phyloP scores from a whole-genome alignment of 73 alveolate species.

The Paramecium primaurelia region DNA sequence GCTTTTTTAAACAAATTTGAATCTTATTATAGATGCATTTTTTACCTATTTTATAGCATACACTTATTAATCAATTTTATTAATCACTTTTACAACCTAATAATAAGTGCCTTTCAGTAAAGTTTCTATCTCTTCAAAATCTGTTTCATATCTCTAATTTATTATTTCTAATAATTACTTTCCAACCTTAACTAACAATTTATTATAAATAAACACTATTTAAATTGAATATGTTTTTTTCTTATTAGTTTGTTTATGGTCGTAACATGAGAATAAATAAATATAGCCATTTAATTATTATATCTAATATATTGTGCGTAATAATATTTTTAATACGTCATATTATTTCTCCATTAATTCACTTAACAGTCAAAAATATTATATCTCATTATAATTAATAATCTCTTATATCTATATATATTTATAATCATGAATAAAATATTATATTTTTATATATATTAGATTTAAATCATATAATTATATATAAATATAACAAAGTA shows the following conservation, averaged over 20 bases:
- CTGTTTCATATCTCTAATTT: conserved; percentile 1
- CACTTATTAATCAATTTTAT: not conserved
- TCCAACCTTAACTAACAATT: conserved; percentile 21
- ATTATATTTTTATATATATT: too few species aligned
- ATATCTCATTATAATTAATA: not conserved
- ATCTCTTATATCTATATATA: too few species aligned
- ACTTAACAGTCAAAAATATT: not conserved
- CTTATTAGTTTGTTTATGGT: not conserved
- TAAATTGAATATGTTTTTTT: not conserved
- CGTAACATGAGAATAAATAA: not conserved
- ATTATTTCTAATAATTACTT: not conserved
- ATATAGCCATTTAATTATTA: not conserved
- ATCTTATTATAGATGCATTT: not conserved
- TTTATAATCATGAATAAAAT: too few species aligned
- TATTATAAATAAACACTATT: conserved; percentile 11
- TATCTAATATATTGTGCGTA: not conserved
- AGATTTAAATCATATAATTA: not conserved
- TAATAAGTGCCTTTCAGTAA: not conserved
- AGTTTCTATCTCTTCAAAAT: not conserved
- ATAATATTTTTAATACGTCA: not conserved
- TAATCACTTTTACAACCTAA: not conserved
- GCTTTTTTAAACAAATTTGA: not conserved
- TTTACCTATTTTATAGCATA: not conserved
- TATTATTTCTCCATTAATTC: not conserved
- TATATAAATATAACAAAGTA: not conserved